A percentile compares a stretch with the other conserved stretches of the same genome.
These are phyloP conservation scores for Penicillium sp. DNA, from an alignment of 2,329 filamentous ascomycete species.

Conservation along the genomic window DNA sequence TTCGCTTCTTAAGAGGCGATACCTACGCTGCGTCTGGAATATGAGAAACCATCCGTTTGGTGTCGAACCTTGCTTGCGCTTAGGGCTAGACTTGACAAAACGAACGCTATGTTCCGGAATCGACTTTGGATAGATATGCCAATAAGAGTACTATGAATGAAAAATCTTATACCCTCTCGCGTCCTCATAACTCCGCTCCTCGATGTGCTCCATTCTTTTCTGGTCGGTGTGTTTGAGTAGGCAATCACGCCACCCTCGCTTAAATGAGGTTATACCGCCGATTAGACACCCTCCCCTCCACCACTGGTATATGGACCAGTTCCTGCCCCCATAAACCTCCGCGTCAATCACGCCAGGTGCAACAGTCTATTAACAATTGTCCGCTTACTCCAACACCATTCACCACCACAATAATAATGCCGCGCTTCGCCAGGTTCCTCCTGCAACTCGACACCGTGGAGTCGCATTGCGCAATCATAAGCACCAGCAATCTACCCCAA, in stretches of 20 bases:
- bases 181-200: background rate
- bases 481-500: background rate
- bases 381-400: background rate
- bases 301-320: background rate
- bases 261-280: conserved; percentile 10
- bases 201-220: background rate
- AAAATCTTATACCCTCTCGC: background rate
- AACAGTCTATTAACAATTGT: too few relatives aligned
- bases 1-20: background rate
- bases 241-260: background rate
- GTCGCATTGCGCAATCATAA: conserved; percentile 11
- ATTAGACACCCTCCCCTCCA: background rate
- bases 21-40: too few relatives aligned
- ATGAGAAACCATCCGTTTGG: too few relatives aligned
- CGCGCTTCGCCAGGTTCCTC: background rate
- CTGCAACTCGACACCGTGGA: conserved; percentile 9
- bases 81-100: too few relatives aligned
- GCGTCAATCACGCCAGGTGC: background rate
- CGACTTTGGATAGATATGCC: background rate
- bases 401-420: background rate
- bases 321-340: background rate
- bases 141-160: background rate
- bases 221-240: background rate
- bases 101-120: too few relatives aligned
- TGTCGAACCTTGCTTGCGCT: too few relatives aligned